Base-by-base conservation (phyloP, 2,329 filamentous ascomycete species). In the Drechslerella dactyloides region DNA sequence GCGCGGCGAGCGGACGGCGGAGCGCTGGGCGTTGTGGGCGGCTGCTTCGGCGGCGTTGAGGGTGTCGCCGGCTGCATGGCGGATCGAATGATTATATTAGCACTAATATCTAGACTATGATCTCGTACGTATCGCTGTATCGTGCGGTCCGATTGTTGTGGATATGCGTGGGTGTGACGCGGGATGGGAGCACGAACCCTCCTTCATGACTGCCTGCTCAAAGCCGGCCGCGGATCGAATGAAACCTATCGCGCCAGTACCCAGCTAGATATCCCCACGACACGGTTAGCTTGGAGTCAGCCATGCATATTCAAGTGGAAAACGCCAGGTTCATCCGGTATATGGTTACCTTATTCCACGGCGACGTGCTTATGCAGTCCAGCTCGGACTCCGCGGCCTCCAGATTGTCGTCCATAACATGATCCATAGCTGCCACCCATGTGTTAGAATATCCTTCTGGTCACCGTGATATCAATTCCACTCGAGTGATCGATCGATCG, bases 351-450 rank as follows among this genome's bases (percentile, higher is more conserved):
- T 87, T 86, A 80, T 99, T 94, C 78, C 96, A 97, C n/a, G 90
- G 86, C 4, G 93, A 96, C 75, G 85, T 84, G 50, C 90, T 88
- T 75, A 88, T 85, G 56, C 27, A 33, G 8, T 85, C 84, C 37
- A 96, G 83, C 46, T 87, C 86, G 70, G 83, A 83, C 80, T 96
- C 90, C 4, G 94, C 94, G 42, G 86, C 87, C 37, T 91, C 90
- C 70, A 97, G 89, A 80, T 97, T 91, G 80, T 96, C 92, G 78
- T 94, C 89, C 84, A 96, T 89, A 76, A 96, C 90, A 65, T 90
- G 82, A 7, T 76, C 75, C 76, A 77, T 77, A 24, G 75, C 75
- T 76, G 57, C 8, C 51, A 17, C 2, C 15, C 48, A 66, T 50
- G 24, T 30, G n/a, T 19, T 23, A 24, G 24, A 19, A 74, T 64